Evolutionary conservation across 2,329 filamentous ascomycete genomes (phyloP).

Genomic region (Cladosporium sp.): DNA sequence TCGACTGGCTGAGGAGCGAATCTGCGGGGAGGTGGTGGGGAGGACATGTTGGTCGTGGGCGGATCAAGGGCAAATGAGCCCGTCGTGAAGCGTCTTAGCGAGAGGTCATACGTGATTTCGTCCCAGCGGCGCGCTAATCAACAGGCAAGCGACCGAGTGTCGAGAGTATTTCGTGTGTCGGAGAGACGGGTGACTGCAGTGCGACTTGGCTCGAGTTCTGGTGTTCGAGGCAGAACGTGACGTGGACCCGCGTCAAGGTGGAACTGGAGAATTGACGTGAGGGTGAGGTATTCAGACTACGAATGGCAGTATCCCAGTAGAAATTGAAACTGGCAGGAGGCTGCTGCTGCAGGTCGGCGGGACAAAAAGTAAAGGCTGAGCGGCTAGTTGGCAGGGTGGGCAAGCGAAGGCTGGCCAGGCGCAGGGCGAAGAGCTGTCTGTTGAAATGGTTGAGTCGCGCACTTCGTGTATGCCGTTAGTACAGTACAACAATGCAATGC

Average conservation of each 20-base stretch:
- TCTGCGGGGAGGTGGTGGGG: slow-evolving; percentile 41
- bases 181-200: neutral
- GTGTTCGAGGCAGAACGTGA: neutral
- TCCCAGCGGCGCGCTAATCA: neutral
- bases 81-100: neutral
- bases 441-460: neutral
- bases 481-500: neutral
- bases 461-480: neutral
- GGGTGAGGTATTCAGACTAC: neutral
- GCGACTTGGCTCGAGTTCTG: neutral
- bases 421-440: neutral
- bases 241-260: slow-evolving; percentile 3
- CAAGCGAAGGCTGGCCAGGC: slow-evolving; percentile 5
- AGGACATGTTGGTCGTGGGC: neutral
- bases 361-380: slow-evolving; percentile 1
- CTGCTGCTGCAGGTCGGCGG: slow-evolving; percentile 3
- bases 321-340: neutral
- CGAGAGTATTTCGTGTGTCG: neutral
- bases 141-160: neutral
- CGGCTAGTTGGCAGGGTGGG: slow-evolving; percentile 1
- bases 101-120: neutral
- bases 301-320: neutral
- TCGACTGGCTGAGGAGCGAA: slow-evolving; percentile 72
- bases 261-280: slow-evolving; percentile 3
- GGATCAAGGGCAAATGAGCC: neutral